phyloP scores from a whole-genome alignment of 331 rosid genomes.

The Malus hybrid region DNA sequence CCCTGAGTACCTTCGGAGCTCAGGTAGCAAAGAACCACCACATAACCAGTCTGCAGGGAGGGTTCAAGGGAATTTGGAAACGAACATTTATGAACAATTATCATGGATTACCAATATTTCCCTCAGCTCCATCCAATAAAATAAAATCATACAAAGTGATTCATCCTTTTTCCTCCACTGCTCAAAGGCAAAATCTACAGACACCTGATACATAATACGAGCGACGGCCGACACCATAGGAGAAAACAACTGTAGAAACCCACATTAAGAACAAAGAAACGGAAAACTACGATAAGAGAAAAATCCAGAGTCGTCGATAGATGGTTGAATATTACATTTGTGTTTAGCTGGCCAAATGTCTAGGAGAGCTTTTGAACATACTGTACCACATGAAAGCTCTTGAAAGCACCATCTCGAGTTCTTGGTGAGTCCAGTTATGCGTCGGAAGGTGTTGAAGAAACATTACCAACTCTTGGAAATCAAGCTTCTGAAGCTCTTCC shows the following conservation, averaged over 20 bases:
- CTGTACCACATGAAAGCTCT: constrained; percentile 98
- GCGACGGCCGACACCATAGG: background rate
- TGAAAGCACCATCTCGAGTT: constrained; percentile 94
- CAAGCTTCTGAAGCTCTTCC: constrained; percentile 74
- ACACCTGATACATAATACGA: constrained; percentile 14
- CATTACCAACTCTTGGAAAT: constrained; percentile 94
- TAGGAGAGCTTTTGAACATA: constrained; percentile 93
- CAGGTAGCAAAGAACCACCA: no score
- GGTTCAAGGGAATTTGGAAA: no score
- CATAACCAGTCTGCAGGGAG: no score
- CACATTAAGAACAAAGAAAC: constrained; percentile 4
- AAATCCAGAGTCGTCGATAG: background rate
- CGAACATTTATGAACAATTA: no score
- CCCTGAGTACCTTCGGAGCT: no score
- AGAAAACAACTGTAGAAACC: constrained; percentile 9
- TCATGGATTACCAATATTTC: no score
- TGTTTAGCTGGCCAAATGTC: constrained; percentile 74
- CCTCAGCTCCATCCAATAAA: background rate
- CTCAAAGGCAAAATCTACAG: constrained; percentile 22
- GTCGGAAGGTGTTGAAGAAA: constrained; percentile 98
- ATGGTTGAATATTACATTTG: constrained; percentile 14
- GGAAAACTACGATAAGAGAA: background rate
- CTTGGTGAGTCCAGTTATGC: constrained; percentile 79
- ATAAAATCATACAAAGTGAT: background rate
- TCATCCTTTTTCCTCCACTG: constrained; percentile 9